Percentiles rank a stretch among this genome's conserved stretches.
These are phyloP conservation scores for Neurospora tetrasperma DNA, from an alignment of 495 filamentous ascomycete species.

Conservation along the genomic window DNA sequence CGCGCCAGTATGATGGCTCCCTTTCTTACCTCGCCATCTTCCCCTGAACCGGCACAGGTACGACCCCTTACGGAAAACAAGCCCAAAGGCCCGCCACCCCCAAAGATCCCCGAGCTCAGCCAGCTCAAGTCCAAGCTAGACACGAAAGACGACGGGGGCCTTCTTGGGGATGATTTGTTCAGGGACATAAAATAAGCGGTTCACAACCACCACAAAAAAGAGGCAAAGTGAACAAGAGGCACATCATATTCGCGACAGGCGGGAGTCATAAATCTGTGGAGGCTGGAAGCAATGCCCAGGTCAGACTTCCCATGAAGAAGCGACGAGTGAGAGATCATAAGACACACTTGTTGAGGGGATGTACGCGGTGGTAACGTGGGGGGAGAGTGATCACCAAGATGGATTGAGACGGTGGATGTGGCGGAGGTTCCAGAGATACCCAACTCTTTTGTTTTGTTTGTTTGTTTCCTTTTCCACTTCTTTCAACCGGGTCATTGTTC, in stretches of 20 bases:
- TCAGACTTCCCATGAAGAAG: not conserved
- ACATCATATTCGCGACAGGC: not conserved
- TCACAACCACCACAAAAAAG: not conserved
- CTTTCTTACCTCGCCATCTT: conserved; percentile 8
- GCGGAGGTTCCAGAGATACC: conserved; percentile 24
- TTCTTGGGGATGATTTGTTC: conserved; percentile 47
- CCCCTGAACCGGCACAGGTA: conserved; percentile 10
- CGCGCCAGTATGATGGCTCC: conserved; percentile 15
- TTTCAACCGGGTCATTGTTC: not conserved
- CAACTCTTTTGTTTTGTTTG: conserved; percentile 16
- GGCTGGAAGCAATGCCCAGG: not conserved
- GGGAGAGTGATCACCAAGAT: not conserved
- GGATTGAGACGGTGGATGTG: not conserved
- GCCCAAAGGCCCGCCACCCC: conserved; percentile 41
- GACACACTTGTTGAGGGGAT: conserved; percentile 6
- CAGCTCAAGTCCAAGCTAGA: conserved; percentile 39
- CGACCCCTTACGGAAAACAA: conserved; percentile 17
- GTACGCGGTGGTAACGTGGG: not conserved
- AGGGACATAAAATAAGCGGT: conserved; percentile 41
- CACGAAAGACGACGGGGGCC: conserved; percentile 22
- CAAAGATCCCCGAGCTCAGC: conserved; percentile 49
- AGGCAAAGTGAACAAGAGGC: not conserved
- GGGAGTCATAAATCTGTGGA: not conserved
- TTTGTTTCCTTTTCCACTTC: conserved; percentile 4
- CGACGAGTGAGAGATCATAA: not conserved